phyloP scores from a whole-genome alignment of 805 yeast species.

The Yarrowia sp. region DNA sequence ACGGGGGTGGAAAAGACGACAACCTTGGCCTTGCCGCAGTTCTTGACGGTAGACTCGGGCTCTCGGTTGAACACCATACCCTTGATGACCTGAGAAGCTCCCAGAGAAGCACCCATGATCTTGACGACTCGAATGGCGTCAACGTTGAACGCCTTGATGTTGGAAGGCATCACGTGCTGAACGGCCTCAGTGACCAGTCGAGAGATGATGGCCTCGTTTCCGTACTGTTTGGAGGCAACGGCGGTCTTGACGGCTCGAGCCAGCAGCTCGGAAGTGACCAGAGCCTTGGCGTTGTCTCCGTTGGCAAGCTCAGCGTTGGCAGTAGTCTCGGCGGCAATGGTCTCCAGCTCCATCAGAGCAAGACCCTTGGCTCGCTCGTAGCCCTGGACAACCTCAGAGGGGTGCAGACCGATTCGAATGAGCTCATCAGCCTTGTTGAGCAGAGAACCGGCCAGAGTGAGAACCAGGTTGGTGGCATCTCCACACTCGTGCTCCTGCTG shows the following conservation, averaged over 20 bases:
- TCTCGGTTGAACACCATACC: conserved; percentile 98
- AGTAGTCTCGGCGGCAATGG: conserved; percentile 20
- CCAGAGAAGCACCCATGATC: conserved; percentile 86
- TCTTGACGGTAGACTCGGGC: conserved; percentile 88
- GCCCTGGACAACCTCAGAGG: conserved; percentile 92
- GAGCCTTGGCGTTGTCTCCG: conserved; percentile 59
- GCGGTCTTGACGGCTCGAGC: conserved; percentile 79
- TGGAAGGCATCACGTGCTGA: conserved; percentile 67
- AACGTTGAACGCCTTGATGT: conserved; percentile 71
- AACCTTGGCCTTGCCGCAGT: conserved; percentile 70
- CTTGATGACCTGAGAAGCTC: conserved; percentile 73
- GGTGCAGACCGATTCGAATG: conserved; percentile 78
- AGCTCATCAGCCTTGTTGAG: conserved; percentile 83
- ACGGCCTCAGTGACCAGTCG: conserved; percentile 83
- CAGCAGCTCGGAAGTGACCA: conserved; percentile 54
- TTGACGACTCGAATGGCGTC: conserved; percentile 94
- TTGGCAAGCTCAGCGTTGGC: conserved; percentile 33
- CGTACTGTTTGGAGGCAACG: conserved; percentile 90
- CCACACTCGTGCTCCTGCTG: conserved; percentile 98
- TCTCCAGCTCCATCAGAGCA: conserved; percentile 65
- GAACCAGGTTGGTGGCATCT: conserved; percentile 88
- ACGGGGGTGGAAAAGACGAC: conserved; percentile 92
- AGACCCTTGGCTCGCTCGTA: conserved; percentile 81
- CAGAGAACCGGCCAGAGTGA: conserved; percentile 89
- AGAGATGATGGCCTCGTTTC: conserved; percentile 75